Percentiles rank a stretch among this genome's conserved stretches.
Conservation (phyloP, 768 basidiomycete genomes). For the Strobilomyces echinocephalus region DNA sequence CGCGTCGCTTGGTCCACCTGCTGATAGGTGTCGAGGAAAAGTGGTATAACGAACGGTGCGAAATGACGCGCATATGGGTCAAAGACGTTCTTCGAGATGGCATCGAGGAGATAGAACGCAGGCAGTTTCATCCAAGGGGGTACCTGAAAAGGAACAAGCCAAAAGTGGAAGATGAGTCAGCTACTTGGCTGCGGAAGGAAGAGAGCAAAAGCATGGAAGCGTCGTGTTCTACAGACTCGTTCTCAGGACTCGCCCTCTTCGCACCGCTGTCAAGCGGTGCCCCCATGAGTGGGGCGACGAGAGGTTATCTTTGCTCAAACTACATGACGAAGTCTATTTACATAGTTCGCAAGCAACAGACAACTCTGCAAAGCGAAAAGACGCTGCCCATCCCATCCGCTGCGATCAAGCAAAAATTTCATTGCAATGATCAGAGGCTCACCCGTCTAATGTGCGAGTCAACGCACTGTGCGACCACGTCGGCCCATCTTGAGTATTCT, state of each 20-base stretch:
- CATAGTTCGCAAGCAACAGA: constrained; percentile 36
- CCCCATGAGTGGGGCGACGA: constrained; percentile 30
- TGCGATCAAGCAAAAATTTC: constrained; percentile 22
- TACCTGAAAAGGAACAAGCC: constrained; percentile 51
- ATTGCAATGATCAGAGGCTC: constrained; percentile 44
- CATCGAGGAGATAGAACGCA: constrained; percentile 91
- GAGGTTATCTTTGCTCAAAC: constrained; percentile 41
- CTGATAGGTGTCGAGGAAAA: constrained; percentile 86
- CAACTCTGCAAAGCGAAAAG: constrained; percentile 19
- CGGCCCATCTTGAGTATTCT: constrained; percentile 73
- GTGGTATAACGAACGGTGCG: constrained; percentile 69
- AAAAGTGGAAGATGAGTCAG: constrained; percentile 60
- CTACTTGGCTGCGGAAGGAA: constrained; percentile 28
- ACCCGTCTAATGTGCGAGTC: constrained; percentile 85
- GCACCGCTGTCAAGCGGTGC: constrained; percentile 30
- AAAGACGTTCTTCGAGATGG: constrained; percentile 94
- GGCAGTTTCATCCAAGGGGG: constrained; percentile 88
- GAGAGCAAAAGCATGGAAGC: constrained; percentile 30
- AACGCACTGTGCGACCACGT: constrained; percentile 75
- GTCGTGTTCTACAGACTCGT: constrained; percentile 26
- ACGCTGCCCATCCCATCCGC: constrained; percentile 26
- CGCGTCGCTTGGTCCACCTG: constrained; percentile 80
- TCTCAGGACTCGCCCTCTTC: constrained; percentile 36
- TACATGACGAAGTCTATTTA: constrained; percentile 42
- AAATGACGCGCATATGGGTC: constrained; percentile 89